Base-by-base conservation (phyloP, 2,329 filamentous ascomycete genomes). In the Trichoderma atrobrunneum region DNA sequence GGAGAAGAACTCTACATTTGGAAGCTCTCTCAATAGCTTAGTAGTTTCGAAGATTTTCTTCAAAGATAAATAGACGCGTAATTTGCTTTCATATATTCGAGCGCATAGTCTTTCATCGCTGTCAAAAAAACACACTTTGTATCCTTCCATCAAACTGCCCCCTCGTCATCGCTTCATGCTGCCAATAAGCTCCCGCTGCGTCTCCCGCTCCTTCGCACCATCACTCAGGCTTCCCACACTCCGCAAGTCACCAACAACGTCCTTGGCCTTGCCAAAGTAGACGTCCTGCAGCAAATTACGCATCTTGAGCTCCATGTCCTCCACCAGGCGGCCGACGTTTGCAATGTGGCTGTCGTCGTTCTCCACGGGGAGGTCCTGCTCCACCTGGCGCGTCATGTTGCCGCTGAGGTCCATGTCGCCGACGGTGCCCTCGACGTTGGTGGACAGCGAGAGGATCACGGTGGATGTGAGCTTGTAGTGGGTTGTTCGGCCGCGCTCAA, bases 241-340 rank as follows among this genome's bases (percentile, higher is more conserved):
- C 81, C 96, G 89, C 82, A 99, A 84, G 81, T 99, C 95, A 70
- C 95, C 96, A 4, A 99, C 95, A 3, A 99, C 94, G 83, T 99
- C 96, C 88, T 97, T 98, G 70, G 96, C 95, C 87, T 99, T 99
- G 80, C 96, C 96, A 84, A 99, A 99, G 85, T 99, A 99, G 64
- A 99, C 96, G 84, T 99, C 96, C 86, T 99, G 95, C 81, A 99
- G 85, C 82, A 98, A 83, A 83, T 99, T 99, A 76, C 96, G 90
- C 96, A 99, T 98, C 88, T 98, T 97, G 81, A 98, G 90, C 85
- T 99, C 96, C 96, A 99, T 98, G 82, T 99, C 96, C 86, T 99
- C 96, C 67, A 99, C 95, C 80, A 99, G 87, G 75, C 91, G 88
- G 72, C 96, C 96, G 73, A 98, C 93, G 83, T 99, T 99, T 77